Conservation (phyloP, 345 rosid species). For the Limnanthes douglasii region DNA sequence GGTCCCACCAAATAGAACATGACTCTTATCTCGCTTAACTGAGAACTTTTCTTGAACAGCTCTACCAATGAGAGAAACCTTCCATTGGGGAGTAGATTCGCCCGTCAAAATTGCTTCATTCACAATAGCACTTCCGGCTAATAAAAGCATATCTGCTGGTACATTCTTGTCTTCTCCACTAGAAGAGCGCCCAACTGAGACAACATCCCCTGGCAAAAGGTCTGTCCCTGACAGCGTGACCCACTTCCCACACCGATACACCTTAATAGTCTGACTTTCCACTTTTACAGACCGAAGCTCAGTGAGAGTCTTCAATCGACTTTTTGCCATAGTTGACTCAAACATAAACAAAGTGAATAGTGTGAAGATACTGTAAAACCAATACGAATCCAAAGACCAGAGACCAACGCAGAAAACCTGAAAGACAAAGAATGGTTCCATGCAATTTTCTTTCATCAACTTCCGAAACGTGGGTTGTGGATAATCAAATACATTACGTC, state of each 20-base stretch:
- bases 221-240: constrained; percentile 78
- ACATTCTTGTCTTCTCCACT: constrained; percentile 96
- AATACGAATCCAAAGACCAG: constrained; percentile 98
- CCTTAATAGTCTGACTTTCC: constrained; percentile 79
- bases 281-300: constrained; percentile 95
- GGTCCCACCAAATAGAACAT: constrained; percentile 95
- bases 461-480: constrained; percentile 97
- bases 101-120: constrained; percentile 99
- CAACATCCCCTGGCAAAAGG: constrained; percentile 88
- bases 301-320: constrained; percentile 82
- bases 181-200: constrained; percentile 88
- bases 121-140: constrained; percentile 94
- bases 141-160: constrained; percentile 95
- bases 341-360: constrained; percentile 98
- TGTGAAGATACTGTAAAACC: constrained; percentile 99
- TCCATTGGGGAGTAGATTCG: constrained; percentile 99
- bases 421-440: constrained; percentile 98
- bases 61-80: constrained; percentile 57
- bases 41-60: constrained; percentile 57
- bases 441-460: constrained; percentile 95
- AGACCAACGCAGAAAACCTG: constrained; percentile 99
- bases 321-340: constrained; percentile 99
- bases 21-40: constrained; percentile 68
- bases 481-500: constrained; percentile 93
- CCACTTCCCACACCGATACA: constrained; percentile 98